Percentiles rank a stretch among this genome's conserved stretches.
Conservation (phyloP, 805 yeast species). For the Wickerhamiella slavikovae region DNA sequence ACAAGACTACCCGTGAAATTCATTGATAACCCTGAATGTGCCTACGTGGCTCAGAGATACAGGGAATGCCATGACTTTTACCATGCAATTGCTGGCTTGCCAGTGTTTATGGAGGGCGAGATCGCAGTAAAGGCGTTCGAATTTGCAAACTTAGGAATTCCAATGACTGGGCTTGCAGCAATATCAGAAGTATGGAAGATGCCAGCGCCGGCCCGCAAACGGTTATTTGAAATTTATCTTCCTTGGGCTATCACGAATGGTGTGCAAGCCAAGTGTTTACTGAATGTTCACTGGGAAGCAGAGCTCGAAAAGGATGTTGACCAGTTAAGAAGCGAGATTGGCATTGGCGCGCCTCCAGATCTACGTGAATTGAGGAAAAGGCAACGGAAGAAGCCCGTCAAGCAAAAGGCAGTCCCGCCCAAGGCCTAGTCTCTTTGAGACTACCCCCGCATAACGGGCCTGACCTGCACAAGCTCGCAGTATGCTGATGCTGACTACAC, state of each 20-base stretch:
- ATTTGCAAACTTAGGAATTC: slow-evolving; percentile 77
- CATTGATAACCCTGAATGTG: slow-evolving; percentile 76
- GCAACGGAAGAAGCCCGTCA: no score
- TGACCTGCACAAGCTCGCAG: no score
- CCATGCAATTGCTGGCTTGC: slow-evolving; percentile 78
- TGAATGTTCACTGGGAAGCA: slow-evolving; percentile 86
- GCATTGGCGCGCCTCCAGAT: slow-evolving; percentile 63
- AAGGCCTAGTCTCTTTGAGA: no score
- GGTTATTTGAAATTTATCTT: slow-evolving; percentile 41
- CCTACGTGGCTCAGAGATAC: slow-evolving; percentile 82
- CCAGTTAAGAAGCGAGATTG: slow-evolving; percentile 49
- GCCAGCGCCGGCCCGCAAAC: slow-evolving; percentile 35
- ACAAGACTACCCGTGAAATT: slow-evolving; percentile 75
- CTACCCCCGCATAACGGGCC: no score
- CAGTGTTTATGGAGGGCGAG: slow-evolving; percentile 90
- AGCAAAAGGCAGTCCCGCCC: no score
- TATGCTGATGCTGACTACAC: no score
- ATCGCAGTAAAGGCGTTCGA: slow-evolving; percentile 84
- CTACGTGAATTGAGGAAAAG: slow-evolving; percentile 41
- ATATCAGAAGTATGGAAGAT: slow-evolving; percentile 72
- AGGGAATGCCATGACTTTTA: slow-evolving; percentile 95
- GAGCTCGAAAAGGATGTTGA: slow-evolving; percentile 49
- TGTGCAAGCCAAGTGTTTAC: slow-evolving; percentile 46
- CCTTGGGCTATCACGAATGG: slow-evolving; percentile 81
- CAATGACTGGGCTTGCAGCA: slow-evolving; percentile 90